Conservation (phyloP, 495 filamentous ascomycete species). For the Xylaria flabelliformis region DNA sequence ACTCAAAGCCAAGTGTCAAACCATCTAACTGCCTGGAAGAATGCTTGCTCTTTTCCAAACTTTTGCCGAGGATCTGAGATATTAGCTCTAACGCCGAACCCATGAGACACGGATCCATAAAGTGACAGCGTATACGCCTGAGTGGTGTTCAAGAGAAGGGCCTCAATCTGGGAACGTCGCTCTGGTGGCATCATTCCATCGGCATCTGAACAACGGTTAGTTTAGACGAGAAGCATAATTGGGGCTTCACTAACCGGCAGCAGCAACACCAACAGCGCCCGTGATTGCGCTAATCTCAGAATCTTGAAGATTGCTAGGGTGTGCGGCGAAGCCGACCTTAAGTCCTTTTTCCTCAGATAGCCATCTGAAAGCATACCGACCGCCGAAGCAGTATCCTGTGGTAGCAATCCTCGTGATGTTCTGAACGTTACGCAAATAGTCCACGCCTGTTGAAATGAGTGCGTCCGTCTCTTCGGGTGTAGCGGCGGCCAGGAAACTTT, state of each 20-base stretch:
- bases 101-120: conserved; percentile 70
- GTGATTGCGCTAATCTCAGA: conserved; percentile 68
- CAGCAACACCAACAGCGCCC: conserved; percentile 71
- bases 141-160: conserved; percentile 38
- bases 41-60: conserved; percentile 79
- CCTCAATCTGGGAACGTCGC: conserved; percentile 61
- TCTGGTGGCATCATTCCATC: conserved; percentile 68
- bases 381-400: conserved; percentile 70
- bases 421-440: conserved; percentile 61
- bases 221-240: conserved; percentile 8
- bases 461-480: conserved; percentile 63
- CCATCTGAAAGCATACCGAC: conserved; percentile 51
- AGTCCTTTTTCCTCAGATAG: conserved; percentile 52
- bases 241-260: conserved; percentile 59
- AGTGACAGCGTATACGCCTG: conserved; percentile 69
- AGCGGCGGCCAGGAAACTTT: conserved; percentile 62
- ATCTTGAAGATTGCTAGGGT: conserved; percentile 69
- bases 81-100: conserved; percentile 72
- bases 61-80: conserved; percentile 62
- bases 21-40: conserved; percentile 75
- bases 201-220: conserved; percentile 50
- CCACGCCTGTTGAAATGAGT: conserved; percentile 65
- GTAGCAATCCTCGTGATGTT: conserved; percentile 68
- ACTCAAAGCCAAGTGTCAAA: conserved; percentile 56
- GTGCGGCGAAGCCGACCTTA: conserved; percentile 71